A percentile compares a stretch with the other conserved stretches of the same genome.
Evolutionary conservation across 2,329 filamentous ascomycete species (phyloP).

Genomic region (Drechslerella stenobrocha): DNA sequence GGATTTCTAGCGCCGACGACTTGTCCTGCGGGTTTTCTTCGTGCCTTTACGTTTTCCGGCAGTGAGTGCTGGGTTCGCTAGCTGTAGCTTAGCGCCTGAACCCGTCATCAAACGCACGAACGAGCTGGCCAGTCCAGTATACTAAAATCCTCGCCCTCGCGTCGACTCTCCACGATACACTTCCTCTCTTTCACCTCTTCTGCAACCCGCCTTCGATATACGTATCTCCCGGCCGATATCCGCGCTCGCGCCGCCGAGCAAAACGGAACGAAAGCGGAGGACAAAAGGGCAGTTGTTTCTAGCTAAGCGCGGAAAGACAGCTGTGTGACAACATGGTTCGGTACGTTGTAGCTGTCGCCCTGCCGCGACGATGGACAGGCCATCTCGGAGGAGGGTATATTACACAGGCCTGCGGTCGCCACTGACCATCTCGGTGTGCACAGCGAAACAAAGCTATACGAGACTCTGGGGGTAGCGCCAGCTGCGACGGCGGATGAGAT

Average conservation of each 20-base stretch:
- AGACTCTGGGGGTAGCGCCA: conserved; percentile 76
- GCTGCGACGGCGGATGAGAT: conserved; percentile 88
- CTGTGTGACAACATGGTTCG: conserved; percentile 35
- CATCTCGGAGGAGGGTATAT: background rate
- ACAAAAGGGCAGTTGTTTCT: background rate
- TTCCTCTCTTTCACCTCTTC: background rate
- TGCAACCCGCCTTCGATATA: background rate
- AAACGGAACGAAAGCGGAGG: background rate
- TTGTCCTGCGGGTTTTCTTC: too few relatives aligned
- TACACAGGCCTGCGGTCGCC: background rate
- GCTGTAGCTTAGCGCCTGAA: conserved; percentile 26
- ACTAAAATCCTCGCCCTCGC: conserved; percentile 4
- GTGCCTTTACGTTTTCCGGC: background rate
- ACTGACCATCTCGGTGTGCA: background rate
- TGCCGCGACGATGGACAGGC: conserved; percentile 3
- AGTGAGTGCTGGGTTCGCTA: background rate
- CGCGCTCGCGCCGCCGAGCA: background rate
- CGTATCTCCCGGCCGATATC: background rate
- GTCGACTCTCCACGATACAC: background rate
- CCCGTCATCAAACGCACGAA: conserved; percentile 34
- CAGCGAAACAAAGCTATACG: conserved; percentile 93
- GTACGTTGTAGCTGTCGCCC: conserved; percentile 20
- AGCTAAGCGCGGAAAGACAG: conserved; percentile 2
- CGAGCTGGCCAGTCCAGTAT: conserved; percentile 13
- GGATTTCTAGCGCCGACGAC: too few relatives aligned